Evolutionary conservation across 768 basidiomycete species (phyloP), one percentile per base, ranked within the genome.

Genomic region (Phaeolepiota aurea): DNA sequence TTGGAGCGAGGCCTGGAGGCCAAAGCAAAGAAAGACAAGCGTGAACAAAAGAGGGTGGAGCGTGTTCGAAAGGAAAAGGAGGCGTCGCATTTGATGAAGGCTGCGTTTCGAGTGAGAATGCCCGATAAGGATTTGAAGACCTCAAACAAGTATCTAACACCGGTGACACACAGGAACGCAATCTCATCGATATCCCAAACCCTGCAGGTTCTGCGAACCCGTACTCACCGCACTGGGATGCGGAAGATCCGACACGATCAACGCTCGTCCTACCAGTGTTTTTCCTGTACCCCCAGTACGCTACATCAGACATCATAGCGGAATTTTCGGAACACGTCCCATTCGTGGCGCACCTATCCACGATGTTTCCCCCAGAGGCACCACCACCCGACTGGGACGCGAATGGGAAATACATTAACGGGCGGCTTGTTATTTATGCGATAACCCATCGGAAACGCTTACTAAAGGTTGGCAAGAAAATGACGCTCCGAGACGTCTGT

Each of bases 231-330:
- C 72, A 75, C 41, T 83, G 84, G 51, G 81, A 85, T 53, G 55
- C 72, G 2, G 77, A 82, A 45, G 84, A 81, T 59, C 55, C 76
- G 42, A 63, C 77, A 42, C 48, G 70, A 48, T 55, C 58, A 45
- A 79, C 78, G 0, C 71, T 94, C 10, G 60, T 94, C 46, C 57
- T 96, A 55, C 94, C 96, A 2, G 82, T 85, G 31, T 88, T 96
- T 68, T 85, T 98, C 62, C 71, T 97, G 45, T 96, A 97, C 60
- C 96, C 96, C 4, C 82, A 90, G 56, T 71, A 91, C 48, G 77
- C 82, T 9, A 89, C 79, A 3, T 89, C 93, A 20, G 96, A 99
- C 60, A 72, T 93, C 43, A 85, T 97, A 48, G 70, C 84, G 11
- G 72, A 82, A 37, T 97, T 94, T 61, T 70, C 79, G 48, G 93